These are phyloP conservation scores for Neofusicoccum laricinum DNA, from an alignment of 2,329 filamentous ascomycete genomes.

Conservation along the genomic window DNA sequence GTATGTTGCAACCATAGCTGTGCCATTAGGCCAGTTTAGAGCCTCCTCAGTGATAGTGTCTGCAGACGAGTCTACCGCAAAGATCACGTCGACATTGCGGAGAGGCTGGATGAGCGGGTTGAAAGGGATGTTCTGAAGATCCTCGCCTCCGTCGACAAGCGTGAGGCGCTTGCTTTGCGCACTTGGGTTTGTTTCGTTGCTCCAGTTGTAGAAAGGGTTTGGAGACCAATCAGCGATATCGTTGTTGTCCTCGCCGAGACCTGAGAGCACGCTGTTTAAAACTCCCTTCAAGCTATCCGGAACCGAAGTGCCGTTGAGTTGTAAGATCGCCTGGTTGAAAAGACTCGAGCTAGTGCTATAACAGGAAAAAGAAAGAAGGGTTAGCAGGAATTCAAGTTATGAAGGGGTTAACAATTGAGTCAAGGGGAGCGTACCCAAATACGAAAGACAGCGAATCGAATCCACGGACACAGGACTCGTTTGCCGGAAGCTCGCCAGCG, in stretches of 20 bases:
- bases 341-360: conserved; percentile 71
- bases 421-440: conserved; percentile 51
- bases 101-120: conserved; percentile 72
- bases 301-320: conserved; percentile 55
- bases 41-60: conserved; percentile 53
- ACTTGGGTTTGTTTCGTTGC: conserved; percentile 58
- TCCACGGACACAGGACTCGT: conserved; percentile 66
- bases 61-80: conserved; percentile 74
- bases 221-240: conserved; percentile 73
- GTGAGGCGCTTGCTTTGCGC: conserved; percentile 56
- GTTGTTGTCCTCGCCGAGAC: conserved; percentile 56
- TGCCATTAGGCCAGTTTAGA: conserved; percentile 72
- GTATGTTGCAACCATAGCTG: conserved; percentile 71
- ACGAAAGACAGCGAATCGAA: conserved; percentile 81
- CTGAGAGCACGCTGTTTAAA: conserved; percentile 51
- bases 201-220: conserved; percentile 72
- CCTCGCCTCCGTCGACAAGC: conserved; percentile 75
- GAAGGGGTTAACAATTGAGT: no score
- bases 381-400: no score
- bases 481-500: conserved; percentile 55
- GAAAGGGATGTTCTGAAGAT: conserved; percentile 75
- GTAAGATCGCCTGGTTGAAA: conserved; percentile 75
- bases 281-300: conserved; percentile 51
- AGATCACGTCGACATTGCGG: conserved; percentile 75
- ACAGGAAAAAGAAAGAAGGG: no score